Evolutionary conservation across 2,329 filamentous ascomycete species (phyloP).

Genomic region (Trichoderma sp.): DNA sequence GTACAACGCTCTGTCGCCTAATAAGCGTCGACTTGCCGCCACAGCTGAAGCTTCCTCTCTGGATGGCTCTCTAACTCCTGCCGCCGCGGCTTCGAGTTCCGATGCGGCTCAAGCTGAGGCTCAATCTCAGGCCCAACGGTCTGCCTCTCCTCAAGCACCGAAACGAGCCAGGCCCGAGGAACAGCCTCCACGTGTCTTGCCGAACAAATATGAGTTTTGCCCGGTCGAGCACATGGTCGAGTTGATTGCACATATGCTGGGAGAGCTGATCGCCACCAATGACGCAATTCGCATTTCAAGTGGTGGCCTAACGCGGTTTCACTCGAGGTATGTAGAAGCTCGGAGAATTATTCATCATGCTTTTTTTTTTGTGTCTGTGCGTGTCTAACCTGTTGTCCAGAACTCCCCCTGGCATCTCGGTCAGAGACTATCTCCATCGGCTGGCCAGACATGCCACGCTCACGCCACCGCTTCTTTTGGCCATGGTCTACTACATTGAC

Average conservation of each 20-base stretch:
- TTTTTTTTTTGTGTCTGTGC: not conserved
- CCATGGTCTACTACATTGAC: slow-evolving; percentile 99
- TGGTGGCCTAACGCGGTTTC: slow-evolving; percentile 88
- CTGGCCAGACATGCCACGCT: slow-evolving; percentile 93
- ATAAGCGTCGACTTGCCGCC: slow-evolving; percentile 41
- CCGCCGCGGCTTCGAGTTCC: not conserved
- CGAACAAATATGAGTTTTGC: slow-evolving; percentile 79
- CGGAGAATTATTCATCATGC: not conserved
- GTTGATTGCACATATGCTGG: slow-evolving; percentile 91
- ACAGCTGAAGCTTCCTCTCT: not conserved
- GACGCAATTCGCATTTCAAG: slow-evolving; percentile 77
- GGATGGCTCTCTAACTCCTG: slow-evolving; percentile 3
- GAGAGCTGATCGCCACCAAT: slow-evolving; percentile 92
- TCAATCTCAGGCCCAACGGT: not conserved
- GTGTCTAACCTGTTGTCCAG: slow-evolving; percentile 20
- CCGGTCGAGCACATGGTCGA: slow-evolving; percentile 84
- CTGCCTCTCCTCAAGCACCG: slow-evolving; percentile 42
- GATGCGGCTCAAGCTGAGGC: not conserved
- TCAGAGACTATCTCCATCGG: slow-evolving; percentile 89
- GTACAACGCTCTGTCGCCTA: slow-evolving; percentile 37
- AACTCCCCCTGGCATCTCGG: slow-evolving; percentile 84
- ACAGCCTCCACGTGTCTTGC: slow-evolving; percentile 62
- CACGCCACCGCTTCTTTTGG: slow-evolving; percentile 89
- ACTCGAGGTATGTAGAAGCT: slow-evolving; percentile 70
- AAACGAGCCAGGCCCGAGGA: slow-evolving; percentile 60